Evolutionary conservation across 129 eudicot species (phyloP), one percentile per base, ranked within the genome.

Genomic region (Helichrysum umbraculigerum): DNA sequence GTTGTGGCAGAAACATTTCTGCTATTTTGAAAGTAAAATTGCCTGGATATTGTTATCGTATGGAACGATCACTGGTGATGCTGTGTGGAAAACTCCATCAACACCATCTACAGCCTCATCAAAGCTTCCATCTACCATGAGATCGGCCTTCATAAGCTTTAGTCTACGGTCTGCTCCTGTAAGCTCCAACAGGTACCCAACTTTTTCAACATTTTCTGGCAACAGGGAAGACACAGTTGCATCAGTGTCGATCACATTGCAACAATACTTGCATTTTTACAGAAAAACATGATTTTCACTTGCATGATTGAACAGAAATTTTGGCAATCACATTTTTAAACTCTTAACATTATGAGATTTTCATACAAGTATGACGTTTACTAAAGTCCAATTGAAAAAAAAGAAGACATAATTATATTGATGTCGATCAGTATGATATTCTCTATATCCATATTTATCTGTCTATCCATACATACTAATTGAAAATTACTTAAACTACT

Each of bases 21-120:
- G 41, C 4, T 22, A 59, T n/a, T 57, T 52, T 51, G 6, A 56
- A 16, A 30, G 79, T 35, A 72, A 57, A 25, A 39, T 68, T 90
- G 74, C 98, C 92, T 88, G 74, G 37, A 91, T 77, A 66, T 94
- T 83, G 34, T 87, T 61, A 75, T 87, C 86, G 37, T 87, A 57
- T 6, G 96, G 85, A 20, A 94, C 89, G n/a, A 88, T 41, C 41
- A 94, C 98, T 0, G 98, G 98, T 34, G 98, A 91, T 25, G 98
- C 98, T 22, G 93, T 87, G 70, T 94, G 98, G 78, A 94, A 91
- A 47, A 94, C 97, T 8, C 98, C 98, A 72, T 94, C 89, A 16
- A 84, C 93, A 21, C 98, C 97, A 22, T 81, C 63, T 14, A 94
- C 60, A 11, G 98, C 97, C 29, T 84, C 70, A 74, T 94, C 97